Percentiles rank a stretch among this genome's conserved stretches.
phyloP scores from a whole-genome alignment of 1,284 basidiomycete genomes.

The Blastosporella zonata region DNA sequence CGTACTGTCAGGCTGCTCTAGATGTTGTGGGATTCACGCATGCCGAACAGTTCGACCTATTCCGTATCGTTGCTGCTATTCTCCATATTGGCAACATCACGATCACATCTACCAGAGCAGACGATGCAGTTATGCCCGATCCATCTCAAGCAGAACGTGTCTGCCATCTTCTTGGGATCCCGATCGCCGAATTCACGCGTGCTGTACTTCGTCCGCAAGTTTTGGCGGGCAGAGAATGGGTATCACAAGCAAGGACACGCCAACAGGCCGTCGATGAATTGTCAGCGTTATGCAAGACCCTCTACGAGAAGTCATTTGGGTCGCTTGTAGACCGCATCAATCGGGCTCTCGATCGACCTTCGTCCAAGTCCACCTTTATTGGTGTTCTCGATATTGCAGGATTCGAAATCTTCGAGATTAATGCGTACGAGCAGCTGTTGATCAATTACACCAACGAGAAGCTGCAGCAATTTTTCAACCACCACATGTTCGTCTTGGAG shows the following conservation, averaged over 20 bases:
- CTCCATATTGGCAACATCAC: conserved; percentile 95
- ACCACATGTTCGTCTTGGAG: conserved; percentile 99
- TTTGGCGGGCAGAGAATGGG: conserved; percentile 96
- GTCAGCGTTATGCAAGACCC: conserved; percentile 88
- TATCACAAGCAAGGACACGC: conserved; percentile 87
- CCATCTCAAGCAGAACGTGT: conserved; percentile 85
- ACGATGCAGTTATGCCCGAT: conserved; percentile 86
- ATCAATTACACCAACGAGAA: conserved; percentile 99
- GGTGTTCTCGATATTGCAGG: conserved; percentile 99
- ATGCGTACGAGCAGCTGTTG: conserved; percentile 95
- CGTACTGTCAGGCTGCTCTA: conserved; percentile 59
- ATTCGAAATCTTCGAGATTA: conserved; percentile 93
- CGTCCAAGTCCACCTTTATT: conserved; percentile 93
- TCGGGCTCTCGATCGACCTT: conserved; percentile 88
- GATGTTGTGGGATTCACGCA: conserved; percentile 85
- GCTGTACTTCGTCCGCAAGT: conserved; percentile 88
- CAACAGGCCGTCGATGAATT: conserved; percentile 95
- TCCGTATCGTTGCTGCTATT: conserved; percentile 91
- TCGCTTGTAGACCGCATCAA: conserved; percentile 95
- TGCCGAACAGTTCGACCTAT: conserved; percentile 88
- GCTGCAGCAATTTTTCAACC: conserved; percentile 97
- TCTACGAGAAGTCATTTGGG: conserved; percentile 98
- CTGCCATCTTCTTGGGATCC: conserved; percentile 92
- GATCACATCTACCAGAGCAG: conserved; percentile 79
- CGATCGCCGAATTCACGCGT: conserved; percentile 84